A percentile compares a stretch with the other conserved stretches of the same genome.
Evolutionary conservation across 164 flowering plant species (phyloP).

Genomic region (Malania oleifera): DNA sequence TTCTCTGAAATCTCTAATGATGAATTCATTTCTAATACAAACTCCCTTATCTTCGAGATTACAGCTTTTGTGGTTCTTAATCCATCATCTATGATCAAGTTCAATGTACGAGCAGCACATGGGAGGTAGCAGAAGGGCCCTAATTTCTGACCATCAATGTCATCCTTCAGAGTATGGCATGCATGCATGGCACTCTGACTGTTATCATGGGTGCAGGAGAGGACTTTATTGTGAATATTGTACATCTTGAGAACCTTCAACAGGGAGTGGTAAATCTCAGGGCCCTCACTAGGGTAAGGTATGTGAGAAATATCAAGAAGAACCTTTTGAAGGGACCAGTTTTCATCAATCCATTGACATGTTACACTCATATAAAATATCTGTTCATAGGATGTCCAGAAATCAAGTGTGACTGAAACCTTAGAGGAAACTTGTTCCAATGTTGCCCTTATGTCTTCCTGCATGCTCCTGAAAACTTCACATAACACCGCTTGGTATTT

Average conservation of each 20-base stretch:
- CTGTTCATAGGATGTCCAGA: slow-evolving; percentile 87
- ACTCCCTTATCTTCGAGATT: slow-evolving; percentile 65
- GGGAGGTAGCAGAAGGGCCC: slow-evolving; percentile 76
- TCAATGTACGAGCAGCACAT: slow-evolving; percentile 88
- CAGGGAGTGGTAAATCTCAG: slow-evolving; percentile 58
- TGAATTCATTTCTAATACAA: slow-evolving; percentile 72
- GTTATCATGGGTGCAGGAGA: slow-evolving; percentile 87
- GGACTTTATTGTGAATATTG: slow-evolving; percentile 60
- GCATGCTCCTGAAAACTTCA: slow-evolving; percentile 82
- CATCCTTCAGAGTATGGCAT: slow-evolving; percentile 64
- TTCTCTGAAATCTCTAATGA: slow-evolving; percentile 57
- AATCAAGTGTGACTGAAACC: slow-evolving; percentile 69
- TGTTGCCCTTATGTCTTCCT: slow-evolving; percentile 49
- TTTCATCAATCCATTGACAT: slow-evolving; percentile 90
- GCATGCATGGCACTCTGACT: slow-evolving; percentile 64
- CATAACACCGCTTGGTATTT: slow-evolving; percentile 49
- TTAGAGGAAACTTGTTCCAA: slow-evolving; percentile 66
- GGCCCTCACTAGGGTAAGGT: slow-evolving; percentile 60
- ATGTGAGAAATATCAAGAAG: slow-evolving; percentile 81
- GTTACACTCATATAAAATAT: slow-evolving; percentile 77
- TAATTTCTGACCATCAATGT: slow-evolving; percentile 63
- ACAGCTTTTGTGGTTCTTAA: slow-evolving; percentile 59
- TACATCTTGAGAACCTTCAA: slow-evolving; percentile 62
- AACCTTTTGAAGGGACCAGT: slow-evolving; percentile 73
- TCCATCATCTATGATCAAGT: slow-evolving; percentile 77